These are phyloP conservation scores for Candolleomyces eurysporus DNA, from an alignment of 768 basidiomycete species.

Conservation along the genomic window DNA sequence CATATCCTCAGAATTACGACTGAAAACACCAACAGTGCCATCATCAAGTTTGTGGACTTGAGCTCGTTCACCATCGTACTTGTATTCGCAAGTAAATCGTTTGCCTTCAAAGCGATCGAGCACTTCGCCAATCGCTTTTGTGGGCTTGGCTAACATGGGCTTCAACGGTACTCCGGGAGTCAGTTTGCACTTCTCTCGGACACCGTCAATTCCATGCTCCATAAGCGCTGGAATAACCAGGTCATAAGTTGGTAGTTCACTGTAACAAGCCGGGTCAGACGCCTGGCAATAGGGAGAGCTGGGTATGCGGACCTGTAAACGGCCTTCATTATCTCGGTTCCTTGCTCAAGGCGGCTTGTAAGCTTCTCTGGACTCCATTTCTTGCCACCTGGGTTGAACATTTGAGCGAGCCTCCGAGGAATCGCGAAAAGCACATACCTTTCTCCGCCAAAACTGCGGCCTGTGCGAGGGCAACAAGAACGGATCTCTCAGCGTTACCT, in stretches of 20 bases:
- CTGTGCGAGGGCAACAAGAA: slow-evolving; percentile 92
- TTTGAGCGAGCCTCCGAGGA: background rate
- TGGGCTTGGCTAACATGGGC: slow-evolving; percentile 99
- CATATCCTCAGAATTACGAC: slow-evolving; percentile 98
- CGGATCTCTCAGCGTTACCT: slow-evolving; percentile 93
- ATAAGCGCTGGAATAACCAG: slow-evolving; percentile 88
- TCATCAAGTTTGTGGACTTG: slow-evolving; percentile 85
- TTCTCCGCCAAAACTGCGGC: slow-evolving; percentile 83
- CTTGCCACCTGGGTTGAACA: slow-evolving; percentile 53
- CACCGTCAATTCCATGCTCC: slow-evolving; percentile 65
- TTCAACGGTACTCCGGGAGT: slow-evolving; percentile 96
- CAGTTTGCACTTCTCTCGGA: slow-evolving; percentile 79
- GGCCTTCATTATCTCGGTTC: slow-evolving; percentile 73
- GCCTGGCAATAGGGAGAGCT: background rate
- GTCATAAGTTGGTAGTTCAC: slow-evolving; percentile 93
- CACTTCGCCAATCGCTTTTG: slow-evolving; percentile 97
- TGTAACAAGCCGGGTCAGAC: slow-evolving; percentile 25
- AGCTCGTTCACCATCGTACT: slow-evolving; percentile 98
- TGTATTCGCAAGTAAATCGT: slow-evolving; percentile 97
- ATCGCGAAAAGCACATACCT: slow-evolving; percentile 45
- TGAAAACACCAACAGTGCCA: slow-evolving; percentile 88
- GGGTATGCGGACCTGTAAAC: slow-evolving; percentile 76
- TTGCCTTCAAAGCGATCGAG: slow-evolving; percentile 95
- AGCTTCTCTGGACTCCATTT: slow-evolving; percentile 76
- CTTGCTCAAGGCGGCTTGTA: slow-evolving; percentile 70